Evolutionary conservation across 139 green algal species (phyloP), one percentile per base, ranked within the genome.

Genomic region (Zygnema circumcarinatum): DNA sequence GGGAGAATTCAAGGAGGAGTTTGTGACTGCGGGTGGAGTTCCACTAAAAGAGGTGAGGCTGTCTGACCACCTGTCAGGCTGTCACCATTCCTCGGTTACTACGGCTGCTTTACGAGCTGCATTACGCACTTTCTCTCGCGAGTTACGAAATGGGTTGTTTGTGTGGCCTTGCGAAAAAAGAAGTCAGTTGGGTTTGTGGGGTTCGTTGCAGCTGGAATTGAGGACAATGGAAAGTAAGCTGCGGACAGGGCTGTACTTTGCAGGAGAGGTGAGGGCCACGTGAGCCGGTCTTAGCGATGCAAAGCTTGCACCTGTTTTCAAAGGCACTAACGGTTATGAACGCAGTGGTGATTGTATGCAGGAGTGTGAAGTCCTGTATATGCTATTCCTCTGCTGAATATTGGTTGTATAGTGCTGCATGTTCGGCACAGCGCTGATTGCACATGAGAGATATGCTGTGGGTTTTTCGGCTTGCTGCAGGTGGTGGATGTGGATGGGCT

Each of bases 21-120:
- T 91, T 85, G 86, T 91, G 54, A 91, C 84, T 22, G 84, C 86
- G n/a, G 86, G 86, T 7, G 86, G 86, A 32, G 86, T 91, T 1
- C 39, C 84, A 21, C 86, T 91, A 16, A 84, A 74, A 32, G 86
- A 90, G 78, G 82, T 88, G 38, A 21, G 54, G n/a, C n/a, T n/a
- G n/a, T n/a, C n/a, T 29, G 56, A 25, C 29, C 56, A 29, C 56
- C 56, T n/a, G n/a, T n/a, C n/a, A n/a, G n/a, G n/a, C n/a, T n/a
- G n/a, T n/a, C n/a, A n/a, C n/a, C n/a, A n/a, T n/a, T n/a, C n/a
- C n/a, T n/a, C n/a, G n/a, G n/a, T n/a, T n/a, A n/a, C n/a, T n/a
- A n/a, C n/a, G n/a, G n/a, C n/a, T n/a, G n/a, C n/a, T n/a, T n/a
- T n/a, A n/a, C n/a, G n/a, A n/a, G n/a, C n/a, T n/a, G n/a, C n/a